Percentiles rank a stretch among this genome's conserved stretches.
phyloP scores from a whole-genome alignment of 202 grass and related monocot species.

The Elaeis oleifera region DNA sequence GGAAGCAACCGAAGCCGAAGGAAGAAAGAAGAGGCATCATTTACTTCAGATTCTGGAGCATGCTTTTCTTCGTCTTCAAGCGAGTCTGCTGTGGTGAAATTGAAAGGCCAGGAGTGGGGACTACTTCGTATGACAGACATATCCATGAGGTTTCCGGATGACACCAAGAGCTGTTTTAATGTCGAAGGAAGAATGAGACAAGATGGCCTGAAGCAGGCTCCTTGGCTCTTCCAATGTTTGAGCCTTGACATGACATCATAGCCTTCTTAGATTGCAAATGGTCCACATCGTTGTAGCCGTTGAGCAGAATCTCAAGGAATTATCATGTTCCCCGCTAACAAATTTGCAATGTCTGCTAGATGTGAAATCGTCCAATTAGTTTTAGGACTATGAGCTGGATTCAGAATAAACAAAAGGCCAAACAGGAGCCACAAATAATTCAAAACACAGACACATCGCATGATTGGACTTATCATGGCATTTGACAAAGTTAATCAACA shows the following conservation, averaged over 20 bases:
- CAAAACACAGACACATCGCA: too few species aligned
- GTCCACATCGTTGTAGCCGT: conserved; percentile 7
- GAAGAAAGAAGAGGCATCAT: conserved; percentile 33
- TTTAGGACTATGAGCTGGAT: too few species aligned
- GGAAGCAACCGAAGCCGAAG: conserved; percentile 15
- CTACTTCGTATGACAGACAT: conserved; percentile 22
- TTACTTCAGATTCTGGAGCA: conserved; percentile 37
- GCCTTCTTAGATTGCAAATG: conserved; percentile 22
- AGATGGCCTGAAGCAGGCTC: conserved; percentile 43
- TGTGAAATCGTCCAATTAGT: too few species aligned
- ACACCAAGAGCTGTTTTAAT: conserved; percentile 19
- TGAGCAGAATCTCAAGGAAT: too few species aligned
- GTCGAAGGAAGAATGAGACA: conserved; percentile 21
- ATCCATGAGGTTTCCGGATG: conserved; percentile 36
- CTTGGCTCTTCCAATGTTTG: conserved; percentile 62
- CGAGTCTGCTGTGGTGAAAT: conserved; percentile 21
- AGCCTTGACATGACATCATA: conserved; percentile 47
- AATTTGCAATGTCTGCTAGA: conserved; percentile 6
- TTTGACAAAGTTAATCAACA: too few species aligned
- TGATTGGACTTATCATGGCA: too few species aligned
- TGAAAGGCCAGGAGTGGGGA: conserved; percentile 11
- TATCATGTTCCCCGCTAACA: not conserved
- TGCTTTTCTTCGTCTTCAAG: conserved; percentile 36
- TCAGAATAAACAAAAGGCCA: too few species aligned
- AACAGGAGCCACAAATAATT: too few species aligned